Base-by-base conservation (phyloP, 441 rosid species). In the Sinapis alba region DNA sequence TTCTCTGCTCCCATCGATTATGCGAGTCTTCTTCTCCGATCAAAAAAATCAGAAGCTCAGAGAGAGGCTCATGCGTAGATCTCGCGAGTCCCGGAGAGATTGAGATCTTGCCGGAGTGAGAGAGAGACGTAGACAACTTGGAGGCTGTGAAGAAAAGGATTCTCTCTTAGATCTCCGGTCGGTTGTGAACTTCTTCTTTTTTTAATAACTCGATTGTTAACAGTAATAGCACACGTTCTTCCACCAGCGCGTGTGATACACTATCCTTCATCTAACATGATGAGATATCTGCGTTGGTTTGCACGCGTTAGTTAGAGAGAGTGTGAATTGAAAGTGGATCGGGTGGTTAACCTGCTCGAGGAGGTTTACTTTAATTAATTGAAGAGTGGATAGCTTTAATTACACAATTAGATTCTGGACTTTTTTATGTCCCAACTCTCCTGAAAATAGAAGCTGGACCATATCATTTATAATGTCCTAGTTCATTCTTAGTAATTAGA, bases 321-420 rank as follows among this genome's bases (percentile, higher is more conserved):
- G 45, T 61, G 3, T 15, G 10, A 3, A 8, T 12, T 43, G 10
- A 36, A 51, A 53, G 63, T 27, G 1, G 56, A 6, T 60, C 26
- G 28, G 56, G 75, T 69, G 43, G 79, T 76, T 69, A 54, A 76
- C 43, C 71, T 7, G 71, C n/a, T 30, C 69, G 30, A 69, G 70
- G 18, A 53, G 65, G 28, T 69, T 41, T 38, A 56, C 43, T 68
- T 67, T 53, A 59, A 58, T 45, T 58, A 20, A 50, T 34, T 61
- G 10, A 68, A 50, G 64, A 34, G 45, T 51, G 64, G 53, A 62
- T 57, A 34, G 2, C 57, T 51, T 68, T 75, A 64, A 66, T 43
- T 24, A 65, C 59, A 24, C 23, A 51, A n/a, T 47, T 15, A 43
- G 54, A 68, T 75, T 75, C 62, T 75, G 20, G 41, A 57, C 32